Base-by-base conservation (phyloP, 2,329 filamentous ascomycete species). In the Colletotrichum sojae region DNA sequence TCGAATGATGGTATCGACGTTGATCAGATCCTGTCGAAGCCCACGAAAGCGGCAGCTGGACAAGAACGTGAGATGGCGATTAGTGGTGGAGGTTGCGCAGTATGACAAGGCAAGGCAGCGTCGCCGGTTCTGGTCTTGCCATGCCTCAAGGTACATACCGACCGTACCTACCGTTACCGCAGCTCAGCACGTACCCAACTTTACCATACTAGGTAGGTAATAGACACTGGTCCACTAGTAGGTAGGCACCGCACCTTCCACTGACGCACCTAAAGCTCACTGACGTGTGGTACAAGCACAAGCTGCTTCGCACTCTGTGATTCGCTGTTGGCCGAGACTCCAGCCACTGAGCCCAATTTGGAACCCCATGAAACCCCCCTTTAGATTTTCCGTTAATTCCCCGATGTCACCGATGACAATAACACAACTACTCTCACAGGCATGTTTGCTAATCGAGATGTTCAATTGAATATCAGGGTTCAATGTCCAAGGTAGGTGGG, bases 261-360 rank as follows among this genome's bases (percentile, higher is more conserved):
- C 49, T 54, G 51, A 58, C 27, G 45, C 43, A 36, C 8, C 31
- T 36, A 36, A 31, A 15, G 48, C 53, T 59, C 62, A 59, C 51
- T 52, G n/a, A 18, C 45, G 5, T 46, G 45, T n/a, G 45, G 61
- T 16, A 58, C 36, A 58, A 22, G 51, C 20, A 52, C 59, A 51
- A 60, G 66, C 61, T 69, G 61, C 49, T 59, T 36, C 60, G 55
- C 61, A 69, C 48, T 49, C 36, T 66, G 66, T 68, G 57, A 68
- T 70, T 70, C 63, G 57, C 57, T 63, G 53, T 20, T 10, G 46
- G 43, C 39, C 54, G 48, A 56, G 68, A 63, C 67, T 70, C 46
- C 45, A 68, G 57, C 67, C 57, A 57, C 66, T 18, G 36, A 8
- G 18, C 61, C 66, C 49, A 39, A 45, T 43, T n/a, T 31, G 25